These are phyloP conservation scores for Helicocarpus griseus DNA, from an alignment of 2,329 filamentous ascomycete species.

Conservation along the genomic window DNA sequence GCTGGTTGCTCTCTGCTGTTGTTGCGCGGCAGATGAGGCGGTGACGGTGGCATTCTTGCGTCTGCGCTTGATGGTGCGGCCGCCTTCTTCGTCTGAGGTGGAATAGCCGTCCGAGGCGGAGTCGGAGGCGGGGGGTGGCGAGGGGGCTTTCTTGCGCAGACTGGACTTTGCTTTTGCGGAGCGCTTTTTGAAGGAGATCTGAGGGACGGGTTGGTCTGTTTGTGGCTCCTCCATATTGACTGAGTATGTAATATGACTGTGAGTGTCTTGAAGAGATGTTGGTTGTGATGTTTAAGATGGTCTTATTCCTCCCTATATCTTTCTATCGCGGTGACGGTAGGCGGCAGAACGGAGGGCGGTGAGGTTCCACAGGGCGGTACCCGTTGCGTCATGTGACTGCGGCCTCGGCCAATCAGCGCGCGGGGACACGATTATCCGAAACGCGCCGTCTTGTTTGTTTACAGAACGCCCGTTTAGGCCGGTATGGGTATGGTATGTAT, in stretches of 20 bases:
- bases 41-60: slow-evolving; percentile 58
- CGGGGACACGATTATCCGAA: neutral
- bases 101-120: slow-evolving; percentile 56
- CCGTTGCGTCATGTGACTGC: neutral
- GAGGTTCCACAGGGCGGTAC: too few relatives aligned
- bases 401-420: neutral
- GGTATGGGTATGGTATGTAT: neutral
- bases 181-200: slow-evolving; percentile 69
- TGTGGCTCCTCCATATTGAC: neutral
- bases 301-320: too few relatives aligned
- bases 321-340: too few relatives aligned
- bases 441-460: slow-evolving; percentile 2
- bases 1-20: slow-evolving; percentile 35
- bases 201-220: slow-evolving; percentile 16
- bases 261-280: neutral
- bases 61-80: slow-evolving; percentile 68
- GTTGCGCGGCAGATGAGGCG: slow-evolving; percentile 45
- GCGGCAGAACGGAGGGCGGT: too few relatives aligned
- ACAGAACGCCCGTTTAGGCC: neutral
- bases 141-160: slow-evolving; percentile 69
- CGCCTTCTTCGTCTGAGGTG: slow-evolving; percentile 66
- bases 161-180: slow-evolving; percentile 65
- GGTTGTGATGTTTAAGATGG: neutral
- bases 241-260: neutral
- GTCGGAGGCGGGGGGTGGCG: slow-evolving; percentile 51